Conservation (phyloP, 2,329 filamentous ascomycete species). For the Thelonectria olida region DNA sequence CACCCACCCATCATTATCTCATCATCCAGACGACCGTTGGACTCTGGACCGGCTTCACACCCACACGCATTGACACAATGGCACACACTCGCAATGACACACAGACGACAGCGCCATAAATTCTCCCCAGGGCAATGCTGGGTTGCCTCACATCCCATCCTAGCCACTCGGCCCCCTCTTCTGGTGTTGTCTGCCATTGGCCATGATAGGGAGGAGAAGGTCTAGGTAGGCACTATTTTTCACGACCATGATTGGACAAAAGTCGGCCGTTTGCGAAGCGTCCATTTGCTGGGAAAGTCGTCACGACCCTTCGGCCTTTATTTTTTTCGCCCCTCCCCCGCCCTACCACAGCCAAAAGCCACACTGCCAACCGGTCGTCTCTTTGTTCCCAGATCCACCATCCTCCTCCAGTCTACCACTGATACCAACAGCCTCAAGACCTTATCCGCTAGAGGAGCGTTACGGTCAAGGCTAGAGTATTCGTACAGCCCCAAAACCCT, state of each 20-base stretch:
- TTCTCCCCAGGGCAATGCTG: constrained; percentile 11
- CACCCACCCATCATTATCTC: constrained; percentile 16
- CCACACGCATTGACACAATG: constrained; percentile 1
- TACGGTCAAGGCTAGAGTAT: no score
- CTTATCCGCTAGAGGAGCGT: constrained; percentile 1
- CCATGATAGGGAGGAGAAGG: constrained; percentile 13
- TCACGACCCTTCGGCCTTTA: background rate
- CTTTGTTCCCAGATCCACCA: constrained; percentile 16
- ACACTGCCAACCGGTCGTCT: background rate
- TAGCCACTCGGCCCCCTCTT: constrained; percentile 2
- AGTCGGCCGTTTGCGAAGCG: constrained; percentile 8
- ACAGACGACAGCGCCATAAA: constrained; percentile 18
- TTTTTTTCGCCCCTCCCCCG: constrained; percentile 26
- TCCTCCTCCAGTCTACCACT: constrained; percentile 8
- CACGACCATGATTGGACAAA: constrained; percentile 15
- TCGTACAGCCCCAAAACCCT: constrained; percentile 7
- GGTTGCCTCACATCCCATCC: constrained; percentile 15
- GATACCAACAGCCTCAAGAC: constrained; percentile 5
- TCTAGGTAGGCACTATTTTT: constrained; percentile 7
- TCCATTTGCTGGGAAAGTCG: constrained; percentile 13
- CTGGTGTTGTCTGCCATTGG: constrained; percentile 16
- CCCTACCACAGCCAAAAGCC: constrained; percentile 14
- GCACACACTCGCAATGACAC: background rate
- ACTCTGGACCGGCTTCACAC: constrained; percentile 1
- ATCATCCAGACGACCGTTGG: background rate